Conservation (phyloP, 2,329 filamentous ascomycete species). For the Fusarium nygamai region DNA sequence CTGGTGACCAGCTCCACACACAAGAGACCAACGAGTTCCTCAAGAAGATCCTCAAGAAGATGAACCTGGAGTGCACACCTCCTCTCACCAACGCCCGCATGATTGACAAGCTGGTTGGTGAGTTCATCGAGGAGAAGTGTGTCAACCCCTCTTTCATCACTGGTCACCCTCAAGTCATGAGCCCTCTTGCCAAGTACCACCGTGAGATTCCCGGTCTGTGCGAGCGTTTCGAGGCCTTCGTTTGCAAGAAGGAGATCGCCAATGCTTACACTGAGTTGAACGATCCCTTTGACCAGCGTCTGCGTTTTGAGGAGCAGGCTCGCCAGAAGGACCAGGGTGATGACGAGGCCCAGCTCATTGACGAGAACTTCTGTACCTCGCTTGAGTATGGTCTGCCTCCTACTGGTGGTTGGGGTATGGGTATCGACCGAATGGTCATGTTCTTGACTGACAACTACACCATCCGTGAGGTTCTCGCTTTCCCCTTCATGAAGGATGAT, state of each 20-base stretch:
- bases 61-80: conserved; percentile 87
- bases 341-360: conserved; percentile 94
- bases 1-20: conserved; percentile 89
- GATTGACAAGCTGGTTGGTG: conserved; percentile 93
- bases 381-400: conserved; percentile 93
- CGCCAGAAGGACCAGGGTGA: conserved; percentile 96
- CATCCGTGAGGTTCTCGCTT: conserved; percentile 95
- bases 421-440: conserved; percentile 93
- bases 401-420: conserved; percentile 96
- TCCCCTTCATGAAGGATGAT: conserved; percentile 95
- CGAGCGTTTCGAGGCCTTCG: conserved; percentile 97
- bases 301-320: conserved; percentile 89
- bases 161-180: conserved; percentile 81
- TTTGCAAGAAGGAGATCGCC: conserved; percentile 80
- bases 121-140: conserved; percentile 94
- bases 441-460: conserved; percentile 93
- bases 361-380: conserved; percentile 92
- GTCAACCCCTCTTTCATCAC: conserved; percentile 78
- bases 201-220: conserved; percentile 83
- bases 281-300: conserved; percentile 92
- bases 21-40: conserved; percentile 90
- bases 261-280: conserved; percentile 96
- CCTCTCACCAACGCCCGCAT: conserved; percentile 94
- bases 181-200: conserved; percentile 95
- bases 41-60: conserved; percentile 84